Evolutionary conservation across 78 protist genomes (phyloP), one percentile per base, ranked within the genome.

Genomic region (Ministeria vibrans): DNA sequence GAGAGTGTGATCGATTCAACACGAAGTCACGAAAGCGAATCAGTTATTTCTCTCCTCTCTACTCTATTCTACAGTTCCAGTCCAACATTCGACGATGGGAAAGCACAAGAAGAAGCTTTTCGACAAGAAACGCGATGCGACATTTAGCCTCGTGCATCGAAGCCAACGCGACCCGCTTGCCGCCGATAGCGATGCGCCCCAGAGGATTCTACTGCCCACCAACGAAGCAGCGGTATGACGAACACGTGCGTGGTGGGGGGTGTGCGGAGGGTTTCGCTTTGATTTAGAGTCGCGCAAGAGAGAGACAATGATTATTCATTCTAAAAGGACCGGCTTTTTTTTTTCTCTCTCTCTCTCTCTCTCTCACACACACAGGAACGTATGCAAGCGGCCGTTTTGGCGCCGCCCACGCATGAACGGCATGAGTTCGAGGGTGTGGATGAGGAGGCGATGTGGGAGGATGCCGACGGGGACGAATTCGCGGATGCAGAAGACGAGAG

Each of bases 101-200:
- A n/a, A 63, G 71, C 43, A 41, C 43, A 63, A 63, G 71, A 63
- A 63, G 39, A 32, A 42, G 51, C 80, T 85, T 53, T 75, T 85
- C 13, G 81, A 80, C 69, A 62, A 64, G 59, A 53, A 81, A 32
- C 38, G 1, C 22, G 81, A 85, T 49, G 76, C 53, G 38, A 69
- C 73, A 38, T 86, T 81, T 49, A n/a, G 42, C 30, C 41, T 86
- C 43, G 86, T 78, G 30, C 83, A 75, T 45, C 80, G 90, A 5
- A 4, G 43, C 23, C 86, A 77, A 32, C 79, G 45, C 28, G 90
- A 86, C 59, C 83, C 85, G 25, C 68, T 39, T 34, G 23, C 18
- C 34, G 86, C 83, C 0, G 90, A 86, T 34, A 2, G 0, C 25
- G 75, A 43, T n/a, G 68, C 72, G 7, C 15, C 87, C 28, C 78